Percentiles rank a stretch among this genome's conserved stretches.
Evolutionary conservation across 2,329 filamentous ascomycete species (phyloP).

Genomic region (Chrysosporium queenslandicum): DNA sequence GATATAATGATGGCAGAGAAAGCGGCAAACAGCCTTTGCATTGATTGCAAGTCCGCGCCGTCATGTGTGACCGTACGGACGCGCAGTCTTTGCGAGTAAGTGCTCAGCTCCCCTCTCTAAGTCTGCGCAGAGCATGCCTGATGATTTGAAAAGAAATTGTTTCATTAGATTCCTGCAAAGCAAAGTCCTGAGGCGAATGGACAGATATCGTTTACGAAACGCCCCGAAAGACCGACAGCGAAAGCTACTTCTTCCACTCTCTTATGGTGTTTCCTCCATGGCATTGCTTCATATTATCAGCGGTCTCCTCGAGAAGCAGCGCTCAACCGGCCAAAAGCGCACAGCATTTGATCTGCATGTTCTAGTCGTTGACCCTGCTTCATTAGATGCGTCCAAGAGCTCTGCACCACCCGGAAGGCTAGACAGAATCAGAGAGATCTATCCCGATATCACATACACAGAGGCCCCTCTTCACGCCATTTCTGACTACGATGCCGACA

Average conservation of each 20-base stretch:
- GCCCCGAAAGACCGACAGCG: conserved; percentile 34
- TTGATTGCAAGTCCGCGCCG: conserved; percentile 18
- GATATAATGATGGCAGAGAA: conserved; percentile 5
- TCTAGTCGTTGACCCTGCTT: conserved; percentile 35
- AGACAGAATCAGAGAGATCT: conserved; percentile 46
- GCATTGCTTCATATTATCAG: conserved; percentile 67
- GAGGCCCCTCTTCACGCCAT: conserved; percentile 55
- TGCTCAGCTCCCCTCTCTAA: background rate
- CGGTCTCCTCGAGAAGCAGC: conserved; percentile 56
- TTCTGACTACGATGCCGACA: conserved; percentile 37
- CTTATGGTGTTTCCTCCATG: conserved; percentile 71
- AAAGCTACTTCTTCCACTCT: conserved; percentile 66
- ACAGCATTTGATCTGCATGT: conserved; percentile 55
- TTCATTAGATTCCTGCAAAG: conserved; percentile 66
- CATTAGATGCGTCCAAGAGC: conserved; percentile 19
- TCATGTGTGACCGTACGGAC: conserved; percentile 11
- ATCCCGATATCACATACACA: conserved; percentile 57
- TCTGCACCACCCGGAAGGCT: conserved; percentile 27
- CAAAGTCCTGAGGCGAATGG: conserved; percentile 72
- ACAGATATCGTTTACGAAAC: conserved; percentile 46
- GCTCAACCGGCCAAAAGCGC: conserved; percentile 50
- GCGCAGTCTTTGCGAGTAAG: conserved; percentile 17
- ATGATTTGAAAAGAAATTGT: conserved; percentile 49
- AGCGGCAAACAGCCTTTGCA: conserved; percentile 20
- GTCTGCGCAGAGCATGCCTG: background rate